Evolutionary conservation across 257 asterid species (phyloP), one percentile per base, ranked within the genome.

Genomic region (Linderniella brevidens): DNA sequence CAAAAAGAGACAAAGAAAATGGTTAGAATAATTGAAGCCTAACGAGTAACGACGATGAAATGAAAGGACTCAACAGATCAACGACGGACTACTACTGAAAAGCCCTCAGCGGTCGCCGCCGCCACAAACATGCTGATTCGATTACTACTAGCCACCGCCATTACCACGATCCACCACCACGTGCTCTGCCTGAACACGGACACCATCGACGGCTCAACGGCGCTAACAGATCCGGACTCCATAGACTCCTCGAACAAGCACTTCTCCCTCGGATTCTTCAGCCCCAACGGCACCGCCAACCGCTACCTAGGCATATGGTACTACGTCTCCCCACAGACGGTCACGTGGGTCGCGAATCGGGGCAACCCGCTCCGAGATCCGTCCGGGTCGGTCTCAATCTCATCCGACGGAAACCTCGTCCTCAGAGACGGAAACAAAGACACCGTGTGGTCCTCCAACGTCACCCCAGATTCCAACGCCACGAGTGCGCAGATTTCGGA

Each of bases 311-410:
- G 61, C 35, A 56, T 56, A 37, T 56, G 61, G 61, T 56, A 56
- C 35, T 14, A 15, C 15, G 55, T 38, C 37, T 37, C 60, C 5
- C 50, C 50, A 16, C 37, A 37, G 37, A 11, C 70, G 8, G 49
- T 55, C 37, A 41, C 67, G n/a, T 72, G 73, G 73, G 75, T 72
- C 38, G 79, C 73, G 8, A 72, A 72, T 46, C 70, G 70, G 54
- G 66, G 61, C 9, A 38, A 19, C 10, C 70, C 72, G 15, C 37
- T 68, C 36, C 50, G 58, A 10, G 71, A 65, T 62, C 37, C 70
- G 13, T 16, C 43, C 0, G 73, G 80, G 37, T 54, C 43, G 25
- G 8, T 72, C 13, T 50, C 66, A 13, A 64, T 72, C 40, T 48
- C 60, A 13, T 46, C 57, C 32, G 68, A 56, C 11, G 79, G 79